These are phyloP conservation scores for Colletotrichum tofieldiae DNA, from an alignment of 2,329 filamentous ascomycete genomes.

Conservation along the genomic window DNA sequence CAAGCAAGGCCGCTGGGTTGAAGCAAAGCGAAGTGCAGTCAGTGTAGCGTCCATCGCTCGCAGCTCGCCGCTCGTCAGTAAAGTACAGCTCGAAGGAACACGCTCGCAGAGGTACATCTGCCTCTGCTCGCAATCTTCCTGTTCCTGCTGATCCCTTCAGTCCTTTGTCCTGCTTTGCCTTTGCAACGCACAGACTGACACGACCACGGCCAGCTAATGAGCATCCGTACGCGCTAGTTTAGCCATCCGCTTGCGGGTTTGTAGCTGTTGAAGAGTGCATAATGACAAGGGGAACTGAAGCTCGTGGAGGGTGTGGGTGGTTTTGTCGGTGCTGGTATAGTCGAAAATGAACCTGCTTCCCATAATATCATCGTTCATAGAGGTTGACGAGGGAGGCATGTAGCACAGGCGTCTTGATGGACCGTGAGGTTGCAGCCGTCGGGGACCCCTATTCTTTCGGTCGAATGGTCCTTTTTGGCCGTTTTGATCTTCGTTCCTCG, in stretches of 20 bases:
- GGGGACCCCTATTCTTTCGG: slow-evolving; percentile 23
- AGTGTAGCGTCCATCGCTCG: not conserved
- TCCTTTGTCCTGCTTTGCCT: not conserved
- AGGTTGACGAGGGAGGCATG: not conserved
- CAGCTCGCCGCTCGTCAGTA: not conserved
- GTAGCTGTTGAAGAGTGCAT: not conserved
- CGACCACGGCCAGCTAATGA: not conserved
- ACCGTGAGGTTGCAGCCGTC: not conserved
- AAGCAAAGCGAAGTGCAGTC: slow-evolving; percentile 13
- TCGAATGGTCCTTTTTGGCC: not conserved
- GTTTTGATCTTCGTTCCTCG: slow-evolving; percentile 7
- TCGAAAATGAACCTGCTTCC: not conserved
- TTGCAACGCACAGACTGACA: slow-evolving; percentile 24
- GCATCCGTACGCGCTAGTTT: slow-evolving; percentile 3
- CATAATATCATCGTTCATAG: not conserved
- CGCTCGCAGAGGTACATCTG: not conserved
- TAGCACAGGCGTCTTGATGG: not conserved
- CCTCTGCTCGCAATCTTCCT: not conserved
- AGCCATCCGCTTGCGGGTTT: slow-evolving; percentile 23
- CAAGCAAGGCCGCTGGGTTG: slow-evolving; percentile 28
- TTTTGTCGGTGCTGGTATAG: slow-evolving; percentile 15
- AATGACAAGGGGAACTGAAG: not conserved
- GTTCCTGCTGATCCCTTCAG: not conserved
- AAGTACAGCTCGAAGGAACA: not conserved
- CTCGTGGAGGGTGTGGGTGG: not conserved